Evolutionary conservation across 2,329 filamentous ascomycete genomes (phyloP), one percentile per base, ranked within the genome.

Genomic region (Neopestalotiopsis clavispora): DNA sequence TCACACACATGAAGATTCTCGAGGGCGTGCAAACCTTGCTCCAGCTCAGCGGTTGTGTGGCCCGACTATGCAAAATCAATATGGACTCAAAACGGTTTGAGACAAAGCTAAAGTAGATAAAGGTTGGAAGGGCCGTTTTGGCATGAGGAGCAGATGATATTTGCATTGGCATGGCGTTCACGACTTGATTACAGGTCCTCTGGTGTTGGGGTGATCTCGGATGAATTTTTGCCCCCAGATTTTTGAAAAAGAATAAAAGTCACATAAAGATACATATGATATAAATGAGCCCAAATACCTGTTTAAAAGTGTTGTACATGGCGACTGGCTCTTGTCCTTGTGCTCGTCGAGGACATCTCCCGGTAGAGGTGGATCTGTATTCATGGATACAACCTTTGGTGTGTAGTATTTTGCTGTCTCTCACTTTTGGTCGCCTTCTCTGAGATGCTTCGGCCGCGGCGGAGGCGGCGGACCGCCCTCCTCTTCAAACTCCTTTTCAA

Each of bases 1-100:
- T 98, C 81, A 97, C 96, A 2, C 96, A 99, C 79, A 99, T 99
- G 96, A 95, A 97, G 80, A 95, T 99, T 68, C 84, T 99, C n/a
- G 96, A 99, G 78, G 96, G 96, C 38, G 94, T 99, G 30, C 95
- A 98, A 82, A 98, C 95, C 7, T 87, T 98, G 71, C 87, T 99
- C 69, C 96, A 99, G 81, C 86, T 99, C 60, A 97, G 94, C 77
- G 96, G 95, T 12, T 98, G 95, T 78, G 87, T 99, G 28, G 94
- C 94, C 17, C 91, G 95, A 75, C 85, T 99, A 68, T 96, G 94
- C 83, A 97, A 92, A 85, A 91, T 98, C 79, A 98, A 98, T 80
- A 98, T 99, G 95, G 93, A 97, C 77, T 92, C 94, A 3, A 91
- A 92, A 78, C 87, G 92, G 70, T 98, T 98, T 78, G 85, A 86